Evolutionary conservation across 495 filamentous ascomycete species (phyloP).

Genomic region (Xylaria castorea): DNA sequence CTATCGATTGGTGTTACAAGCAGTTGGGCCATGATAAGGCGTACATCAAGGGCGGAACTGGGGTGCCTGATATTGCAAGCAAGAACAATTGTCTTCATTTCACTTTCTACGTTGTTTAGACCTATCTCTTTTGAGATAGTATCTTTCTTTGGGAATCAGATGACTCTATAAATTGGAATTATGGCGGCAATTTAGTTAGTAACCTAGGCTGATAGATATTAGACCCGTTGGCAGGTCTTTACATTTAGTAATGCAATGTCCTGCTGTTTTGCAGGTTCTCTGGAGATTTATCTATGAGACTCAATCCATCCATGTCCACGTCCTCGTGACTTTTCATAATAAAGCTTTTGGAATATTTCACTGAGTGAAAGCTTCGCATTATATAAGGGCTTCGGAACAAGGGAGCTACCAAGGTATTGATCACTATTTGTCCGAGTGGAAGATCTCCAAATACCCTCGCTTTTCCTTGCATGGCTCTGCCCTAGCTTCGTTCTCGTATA

Average conservation of each 20-base stretch:
- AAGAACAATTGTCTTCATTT: conserved; percentile 49
- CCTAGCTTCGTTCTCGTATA: background rate
- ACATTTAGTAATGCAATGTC: background rate
- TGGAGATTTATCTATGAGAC: background rate
- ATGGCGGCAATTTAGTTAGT: background rate
- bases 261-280: background rate
- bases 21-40: conserved; percentile 44
- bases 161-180: background rate
- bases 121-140: background rate
- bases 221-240: conserved; percentile 16
- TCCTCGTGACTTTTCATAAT: too few relatives aligned
- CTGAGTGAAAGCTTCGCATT: too few relatives aligned
- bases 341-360: too few relatives aligned
- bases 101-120: conserved; percentile 43
- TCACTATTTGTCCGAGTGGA: background rate
- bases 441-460: background rate
- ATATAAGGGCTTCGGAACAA: background rate
- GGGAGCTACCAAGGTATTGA: background rate
- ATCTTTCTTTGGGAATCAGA: background rate
- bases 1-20: conserved; percentile 46
- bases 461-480: background rate
- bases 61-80: conserved; percentile 47
- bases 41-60: conserved; percentile 51
- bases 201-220: background rate
- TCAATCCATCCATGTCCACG: background rate